Evolutionary conservation across 2,329 filamentous ascomycete species (phyloP), one percentile per base, ranked within the genome.

Genomic region (Canariomyces notabilis): DNA sequence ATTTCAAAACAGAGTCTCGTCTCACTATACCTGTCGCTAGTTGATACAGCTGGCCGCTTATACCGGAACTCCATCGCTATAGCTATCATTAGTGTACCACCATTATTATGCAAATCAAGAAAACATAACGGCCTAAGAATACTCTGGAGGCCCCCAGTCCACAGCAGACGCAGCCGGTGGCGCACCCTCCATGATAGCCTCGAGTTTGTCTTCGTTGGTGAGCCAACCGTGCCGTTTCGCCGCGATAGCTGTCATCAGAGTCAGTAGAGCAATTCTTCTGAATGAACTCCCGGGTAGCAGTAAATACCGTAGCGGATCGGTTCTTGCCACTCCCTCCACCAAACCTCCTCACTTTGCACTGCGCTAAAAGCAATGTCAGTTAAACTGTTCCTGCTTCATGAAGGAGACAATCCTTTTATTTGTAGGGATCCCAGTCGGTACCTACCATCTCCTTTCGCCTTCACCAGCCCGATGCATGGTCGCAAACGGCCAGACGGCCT

Each of bases 401-500:
- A n/a, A n/a, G n/a, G n/a, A n/a, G n/a, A n/a, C n/a, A n/a, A n/a
- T n/a, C n/a, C n/a, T n/a, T n/a, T n/a, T n/a, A n/a, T n/a, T n/a
- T n/a, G n/a, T n/a, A n/a, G n/a, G n/a, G n/a, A n/a, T n/a, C n/a
- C n/a, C n/a, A n/a, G n/a, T n/a, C n/a, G n/a, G n/a, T n/a, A n/a
- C n/a, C n/a, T n/a, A n/a, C n/a, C 69, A 77, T 42, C 60, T 61
- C 39, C 72, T 67, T 11, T 59, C 69, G n/a, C 51, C 59, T 50
- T 73, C 73, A 32, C 65, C 74, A 53, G 62, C 71, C 56, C 59
- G 65, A 3, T 67, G 64, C 51, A 44, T 40, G 0, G 73, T 74
- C 2, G 76, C 76, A 61, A 77, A 80, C 3, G 76, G 77, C 76
- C 77, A 80, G 1, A 80, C 69, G 1, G 70, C 67, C 57, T 77